phyloP scores from a whole-genome alignment of 2,329 filamentous ascomycete genomes.

The Plectosphaerella plurivora region DNA sequence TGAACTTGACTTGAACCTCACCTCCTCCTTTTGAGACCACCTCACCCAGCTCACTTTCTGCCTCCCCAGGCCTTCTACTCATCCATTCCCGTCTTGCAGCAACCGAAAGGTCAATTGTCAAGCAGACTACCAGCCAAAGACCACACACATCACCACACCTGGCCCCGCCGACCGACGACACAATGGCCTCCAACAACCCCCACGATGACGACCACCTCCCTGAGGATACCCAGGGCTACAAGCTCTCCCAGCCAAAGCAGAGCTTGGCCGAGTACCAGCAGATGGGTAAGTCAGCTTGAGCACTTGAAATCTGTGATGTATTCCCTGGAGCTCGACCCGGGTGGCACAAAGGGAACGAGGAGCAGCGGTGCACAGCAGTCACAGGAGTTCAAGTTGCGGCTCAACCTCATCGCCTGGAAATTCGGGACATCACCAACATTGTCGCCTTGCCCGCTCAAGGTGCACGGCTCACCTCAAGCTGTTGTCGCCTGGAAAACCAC shows the following conservation, averaged over 20 bases:
- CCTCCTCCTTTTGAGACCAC: not conserved
- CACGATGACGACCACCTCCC: slow-evolving; percentile 77
- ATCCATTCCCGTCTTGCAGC: too few relatives aligned
- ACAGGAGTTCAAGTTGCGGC: too few relatives aligned
- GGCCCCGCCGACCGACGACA: slow-evolving; percentile 19
- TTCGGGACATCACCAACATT: too few relatives aligned
- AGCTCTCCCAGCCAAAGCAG: slow-evolving; percentile 95
- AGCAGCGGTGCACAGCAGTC: too few relatives aligned
- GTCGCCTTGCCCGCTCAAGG: too few relatives aligned
- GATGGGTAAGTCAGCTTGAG: slow-evolving; percentile 63
- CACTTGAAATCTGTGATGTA: too few relatives aligned
- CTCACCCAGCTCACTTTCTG: slow-evolving; percentile 4
- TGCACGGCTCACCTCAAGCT: too few relatives aligned
- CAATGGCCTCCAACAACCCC: slow-evolving; percentile 51
- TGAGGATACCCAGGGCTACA: slow-evolving; percentile 92
- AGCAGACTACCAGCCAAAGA: not conserved
- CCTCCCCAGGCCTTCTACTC: not conserved
- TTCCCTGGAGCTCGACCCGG: too few relatives aligned
- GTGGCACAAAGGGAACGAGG: too few relatives aligned
- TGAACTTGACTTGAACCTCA: slow-evolving; percentile 1
- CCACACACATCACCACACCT: not conserved
- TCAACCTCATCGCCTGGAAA: too few relatives aligned
- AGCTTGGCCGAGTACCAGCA: slow-evolving; percentile 90
- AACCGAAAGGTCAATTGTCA: not conserved
- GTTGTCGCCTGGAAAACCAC: too few relatives aligned